These are phyloP conservation scores for Morella rubra DNA, from an alignment of 306 rosid genomes.

Conservation along the genomic window DNA sequence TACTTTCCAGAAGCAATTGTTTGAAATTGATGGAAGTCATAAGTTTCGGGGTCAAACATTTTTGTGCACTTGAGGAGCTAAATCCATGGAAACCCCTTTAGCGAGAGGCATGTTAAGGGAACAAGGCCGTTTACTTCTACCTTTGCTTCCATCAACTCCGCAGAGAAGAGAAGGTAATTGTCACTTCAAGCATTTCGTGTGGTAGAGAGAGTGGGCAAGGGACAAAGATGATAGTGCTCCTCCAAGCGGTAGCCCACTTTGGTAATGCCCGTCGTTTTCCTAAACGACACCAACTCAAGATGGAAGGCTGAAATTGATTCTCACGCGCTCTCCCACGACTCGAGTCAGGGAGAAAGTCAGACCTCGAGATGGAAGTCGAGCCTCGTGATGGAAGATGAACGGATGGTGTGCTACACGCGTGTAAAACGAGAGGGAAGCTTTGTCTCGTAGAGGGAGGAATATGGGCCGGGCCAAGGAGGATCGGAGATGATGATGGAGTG, in stretches of 20 bases:
- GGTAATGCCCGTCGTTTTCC: conserved; percentile 52
- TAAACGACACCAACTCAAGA: conserved; percentile 1
- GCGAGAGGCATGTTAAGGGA: too few relatives aligned
- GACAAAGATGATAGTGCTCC: conserved; percentile 47
- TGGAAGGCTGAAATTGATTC: neutral
- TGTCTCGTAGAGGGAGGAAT: conserved; percentile 21
- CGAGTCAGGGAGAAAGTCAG: too few relatives aligned
- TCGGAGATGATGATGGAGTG: conserved; percentile 20
- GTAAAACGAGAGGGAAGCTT: conserved; percentile 16
- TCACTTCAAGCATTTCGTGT: conserved; percentile 48
- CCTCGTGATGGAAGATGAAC: neutral
- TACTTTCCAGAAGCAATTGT: too few relatives aligned
- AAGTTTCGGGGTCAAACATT: too few relatives aligned
- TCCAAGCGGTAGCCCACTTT: conserved; percentile 52
- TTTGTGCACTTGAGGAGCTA: too few relatives aligned
- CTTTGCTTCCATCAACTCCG: too few relatives aligned
- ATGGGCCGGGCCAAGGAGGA: conserved; percentile 64
- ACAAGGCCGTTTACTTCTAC: too few relatives aligned
- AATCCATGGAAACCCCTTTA: too few relatives aligned
- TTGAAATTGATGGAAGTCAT: too few relatives aligned
- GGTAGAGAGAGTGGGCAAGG: conserved; percentile 37
- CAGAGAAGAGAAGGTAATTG: conserved; percentile 36
- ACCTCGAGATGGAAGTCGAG: neutral
- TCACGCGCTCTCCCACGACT: conserved; percentile 6
- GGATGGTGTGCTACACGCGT: conserved; percentile 18